Evolutionary conservation across 257 asterid species (phyloP), one percentile per base, ranked within the genome.

Genomic region (Solanum virginianum): DNA sequence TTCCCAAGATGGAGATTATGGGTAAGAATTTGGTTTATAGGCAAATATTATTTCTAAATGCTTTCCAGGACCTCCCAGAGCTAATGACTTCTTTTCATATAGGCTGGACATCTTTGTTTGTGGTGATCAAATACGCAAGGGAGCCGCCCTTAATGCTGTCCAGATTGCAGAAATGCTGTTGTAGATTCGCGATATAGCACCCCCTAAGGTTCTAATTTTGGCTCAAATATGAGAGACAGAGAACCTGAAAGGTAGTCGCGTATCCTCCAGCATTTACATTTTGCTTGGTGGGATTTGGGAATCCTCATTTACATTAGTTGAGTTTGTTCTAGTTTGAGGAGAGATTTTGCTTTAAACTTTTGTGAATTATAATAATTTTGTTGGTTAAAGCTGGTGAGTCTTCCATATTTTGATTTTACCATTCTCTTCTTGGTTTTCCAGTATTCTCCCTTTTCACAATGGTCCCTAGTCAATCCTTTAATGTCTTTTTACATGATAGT

Each of bases 41-140:
- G 81, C 60, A n/a, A 26, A 8, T 41, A 18, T 15, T 54, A 51
- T 26, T 22, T 63, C 75, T 81, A 43, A 57, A 71, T 15, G 47
- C 1, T 51, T 57, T 51, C 47, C 36, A 10, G 10, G 1, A 2
- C 36, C 66, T 43, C 71, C 8, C 14, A 36, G 22, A 53, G 32
- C 55, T 26, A 9, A 49, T 69, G 71, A 6, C 55, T 55, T 16
- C 7, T 82, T 49, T 66, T 82, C 17, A n/a, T 75, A 80, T 89
- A 94, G 97, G 91, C 85, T 94, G 95, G 99, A 95, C 90, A 94
- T 94, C 29, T 95, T 95, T 87, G 96, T 94, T 47, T 95, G 99
- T 81, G 99, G 99, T 54, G 99, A 95, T 87, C 99, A 95, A 94
- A 94, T 94, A 89, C 99, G 98, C 88, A 94, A 95, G 84, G 99